phyloP scores from a whole-genome alignment of 805 yeast species.

The Saccharomycopsis sp. region DNA sequence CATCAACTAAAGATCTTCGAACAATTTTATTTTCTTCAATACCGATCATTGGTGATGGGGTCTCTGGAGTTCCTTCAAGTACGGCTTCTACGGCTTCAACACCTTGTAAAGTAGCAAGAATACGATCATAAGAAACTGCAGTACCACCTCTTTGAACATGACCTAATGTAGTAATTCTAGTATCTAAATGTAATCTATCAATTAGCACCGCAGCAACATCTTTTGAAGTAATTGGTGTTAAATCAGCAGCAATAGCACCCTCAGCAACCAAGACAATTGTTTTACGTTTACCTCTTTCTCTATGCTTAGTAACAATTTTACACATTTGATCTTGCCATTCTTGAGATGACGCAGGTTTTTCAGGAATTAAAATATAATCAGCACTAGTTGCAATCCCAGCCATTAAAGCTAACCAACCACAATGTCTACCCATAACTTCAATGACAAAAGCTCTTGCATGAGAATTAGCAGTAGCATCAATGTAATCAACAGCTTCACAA shows the following conservation, averaged over 20 bases:
- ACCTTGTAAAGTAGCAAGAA: constrained; percentile 92
- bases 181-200: constrained; percentile 74
- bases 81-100: constrained; percentile 96
- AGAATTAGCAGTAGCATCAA: constrained; percentile 95
- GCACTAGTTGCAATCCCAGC: constrained; percentile 97
- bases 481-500: constrained; percentile 90
- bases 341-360: constrained; percentile 70
- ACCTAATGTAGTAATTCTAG: constrained; percentile 91
- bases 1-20: constrained; percentile 62
- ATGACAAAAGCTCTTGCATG: constrained; percentile 97
- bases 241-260: constrained; percentile 84
- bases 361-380: constrained; percentile 91
- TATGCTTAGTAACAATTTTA: constrained; percentile 67
- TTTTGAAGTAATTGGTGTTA: constrained; percentile 73
- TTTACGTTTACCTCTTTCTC: constrained; percentile 84
- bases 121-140: constrained; percentile 91
- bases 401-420: constrained; percentile 98
- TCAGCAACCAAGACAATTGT: constrained; percentile 96
- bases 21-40: constrained; percentile 64
- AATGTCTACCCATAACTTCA: constrained; percentile 98
- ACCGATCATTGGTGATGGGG: constrained; percentile 78
- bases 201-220: constrained; percentile 79
- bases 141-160: constrained; percentile 99
- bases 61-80: constrained; percentile 59
- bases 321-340: constrained; percentile 80